phyloP scores from a whole-genome alignment of 768 basidiomycete genomes.

The Boletus rufocinnamomeus region DNA sequence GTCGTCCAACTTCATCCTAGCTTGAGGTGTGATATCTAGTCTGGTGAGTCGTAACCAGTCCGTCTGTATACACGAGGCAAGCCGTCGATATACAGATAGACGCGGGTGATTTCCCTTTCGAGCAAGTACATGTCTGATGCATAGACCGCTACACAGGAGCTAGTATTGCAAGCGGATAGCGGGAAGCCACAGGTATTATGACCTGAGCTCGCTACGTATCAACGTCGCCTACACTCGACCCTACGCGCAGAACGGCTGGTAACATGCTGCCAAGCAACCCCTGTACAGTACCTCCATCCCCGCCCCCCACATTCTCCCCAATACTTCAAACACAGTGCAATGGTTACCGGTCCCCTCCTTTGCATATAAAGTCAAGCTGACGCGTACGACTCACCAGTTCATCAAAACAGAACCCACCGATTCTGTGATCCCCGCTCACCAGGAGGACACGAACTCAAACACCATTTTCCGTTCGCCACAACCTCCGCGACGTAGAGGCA shows the following conservation, averaged over 20 bases:
- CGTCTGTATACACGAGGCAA: too few species aligned
- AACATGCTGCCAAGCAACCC: not conserved
- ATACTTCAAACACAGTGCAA: not conserved
- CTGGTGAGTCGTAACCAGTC: too few species aligned
- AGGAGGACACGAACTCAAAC: not conserved
- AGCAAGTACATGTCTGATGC: not conserved
- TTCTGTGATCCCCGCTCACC: not conserved
- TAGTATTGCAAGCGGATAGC: too few species aligned
- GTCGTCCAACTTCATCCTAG: conserved; percentile 15
- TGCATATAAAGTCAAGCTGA: not conserved
- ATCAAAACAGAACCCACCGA: conserved; percentile 16
- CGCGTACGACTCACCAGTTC: not conserved
- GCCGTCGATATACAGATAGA: too few species aligned
- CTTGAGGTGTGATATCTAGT: not conserved
- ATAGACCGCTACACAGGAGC: not conserved
- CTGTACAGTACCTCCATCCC: not conserved
- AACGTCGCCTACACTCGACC: not conserved
- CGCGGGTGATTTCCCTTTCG: not conserved
- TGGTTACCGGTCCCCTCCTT: not conserved
- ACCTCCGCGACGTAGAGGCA: not conserved
- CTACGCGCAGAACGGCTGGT: not conserved
- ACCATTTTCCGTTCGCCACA: not conserved
- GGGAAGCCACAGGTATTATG: too few species aligned
- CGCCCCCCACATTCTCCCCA: not conserved
- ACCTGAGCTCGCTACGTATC: conserved; percentile 9